These are phyloP conservation scores for Fusarium newnesense DNA, from an alignment of 2,329 filamentous ascomycete species.

Conservation along the genomic window DNA sequence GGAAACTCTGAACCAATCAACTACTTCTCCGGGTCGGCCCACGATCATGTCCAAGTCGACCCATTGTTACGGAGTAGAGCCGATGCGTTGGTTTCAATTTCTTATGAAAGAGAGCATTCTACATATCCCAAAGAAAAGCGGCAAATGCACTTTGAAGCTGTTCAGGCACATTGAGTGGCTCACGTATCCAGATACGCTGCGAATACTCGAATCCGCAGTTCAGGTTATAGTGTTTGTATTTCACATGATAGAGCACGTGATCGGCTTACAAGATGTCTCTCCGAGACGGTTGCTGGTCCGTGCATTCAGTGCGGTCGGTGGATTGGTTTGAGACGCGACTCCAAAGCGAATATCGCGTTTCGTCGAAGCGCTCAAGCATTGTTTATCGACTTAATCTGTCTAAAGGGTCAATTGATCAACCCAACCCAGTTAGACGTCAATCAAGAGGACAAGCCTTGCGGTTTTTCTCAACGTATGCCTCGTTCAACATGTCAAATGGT, in stretches of 20 bases:
- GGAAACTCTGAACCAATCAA: slow-evolving; percentile 27
- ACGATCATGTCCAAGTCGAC: slow-evolving; percentile 29
- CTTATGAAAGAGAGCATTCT: background rate
- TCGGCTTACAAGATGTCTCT: fast-evolving
- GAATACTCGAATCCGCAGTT: background rate
- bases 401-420: slow-evolving; percentile 3
- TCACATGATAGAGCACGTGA: slow-evolving; percentile 16
- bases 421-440: background rate
- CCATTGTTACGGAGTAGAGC: slow-evolving; percentile 19
- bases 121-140: background rate
- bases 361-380: slow-evolving; percentile 16
- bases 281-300: background rate
- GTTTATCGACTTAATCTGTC: slow-evolving; percentile 2
- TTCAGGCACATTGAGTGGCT: background rate
- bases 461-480: slow-evolving; percentile 5
- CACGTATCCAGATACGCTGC: no score
- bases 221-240: fast-evolving
- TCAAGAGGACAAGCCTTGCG: slow-evolving; percentile 6
- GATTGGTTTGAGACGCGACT: slow-evolving; percentile 20
- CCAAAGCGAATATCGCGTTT: slow-evolving; percentile 26
- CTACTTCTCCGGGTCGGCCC: slow-evolving; percentile 19
- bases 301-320: slow-evolving; percentile 5
- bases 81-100: slow-evolving; percentile 10
- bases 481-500: background rate
- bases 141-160: background rate